These are phyloP conservation scores for Apiotrichum sp. DNA, from an alignment of 1,284 basidiomycete genomes.

Conservation along the genomic window DNA sequence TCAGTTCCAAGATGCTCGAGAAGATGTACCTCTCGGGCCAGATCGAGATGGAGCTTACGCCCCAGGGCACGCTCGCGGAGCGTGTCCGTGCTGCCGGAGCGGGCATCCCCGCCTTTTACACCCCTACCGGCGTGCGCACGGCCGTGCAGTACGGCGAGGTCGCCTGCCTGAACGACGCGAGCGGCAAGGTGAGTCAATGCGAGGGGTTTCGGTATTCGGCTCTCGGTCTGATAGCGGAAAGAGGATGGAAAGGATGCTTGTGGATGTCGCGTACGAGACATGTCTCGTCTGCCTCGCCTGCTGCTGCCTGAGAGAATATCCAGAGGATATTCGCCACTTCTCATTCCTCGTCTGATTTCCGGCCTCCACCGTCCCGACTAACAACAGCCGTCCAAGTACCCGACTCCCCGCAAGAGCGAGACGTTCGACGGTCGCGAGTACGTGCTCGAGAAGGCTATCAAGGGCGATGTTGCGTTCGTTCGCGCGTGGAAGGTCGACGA, in stretches of 20 bases:
- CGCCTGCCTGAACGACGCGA: constrained; percentile 55
- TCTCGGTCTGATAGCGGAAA: too few species aligned
- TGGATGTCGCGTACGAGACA: too few species aligned
- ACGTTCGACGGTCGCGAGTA: constrained; percentile 77
- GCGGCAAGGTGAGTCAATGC: constrained; percentile 47
- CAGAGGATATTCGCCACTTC: too few species aligned
- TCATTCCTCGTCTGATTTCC: too few species aligned
- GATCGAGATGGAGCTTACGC: constrained; percentile 79
- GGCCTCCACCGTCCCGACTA: neutral
- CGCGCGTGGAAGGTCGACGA: constrained; percentile 95
- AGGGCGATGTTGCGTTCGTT: constrained; percentile 82
- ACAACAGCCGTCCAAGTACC: constrained; percentile 53
- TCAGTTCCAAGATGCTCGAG: constrained; percentile 48
- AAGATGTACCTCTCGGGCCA: constrained; percentile 69
- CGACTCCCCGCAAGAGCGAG: constrained; percentile 68
- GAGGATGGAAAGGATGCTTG: too few species aligned
- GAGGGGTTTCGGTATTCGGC: constrained; percentile 25
- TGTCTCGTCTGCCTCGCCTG: too few species aligned
- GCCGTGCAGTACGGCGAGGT: constrained; percentile 15
- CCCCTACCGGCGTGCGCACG: constrained; percentile 69
- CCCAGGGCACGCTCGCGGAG: constrained; percentile 85
- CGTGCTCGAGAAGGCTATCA: constrained; percentile 79
- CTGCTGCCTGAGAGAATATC: too few species aligned
- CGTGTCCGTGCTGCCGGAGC: constrained; percentile 85
- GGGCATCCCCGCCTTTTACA: constrained; percentile 94